Evolutionary conservation across 83 land plant species (phyloP).

Genomic region (Picea engelmannii): DNA sequence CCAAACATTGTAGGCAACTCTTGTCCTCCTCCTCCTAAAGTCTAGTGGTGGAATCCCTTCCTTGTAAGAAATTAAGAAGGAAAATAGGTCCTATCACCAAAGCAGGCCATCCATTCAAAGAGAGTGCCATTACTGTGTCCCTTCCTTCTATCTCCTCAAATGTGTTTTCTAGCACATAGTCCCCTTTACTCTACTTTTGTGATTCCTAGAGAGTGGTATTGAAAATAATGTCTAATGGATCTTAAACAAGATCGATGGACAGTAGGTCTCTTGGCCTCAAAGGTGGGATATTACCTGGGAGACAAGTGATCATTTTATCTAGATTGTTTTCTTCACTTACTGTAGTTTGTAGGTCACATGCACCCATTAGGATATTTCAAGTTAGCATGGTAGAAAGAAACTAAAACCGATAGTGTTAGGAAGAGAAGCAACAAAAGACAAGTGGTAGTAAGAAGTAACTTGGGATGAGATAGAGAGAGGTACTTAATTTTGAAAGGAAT

Average conservation of each 20-base stretch:
- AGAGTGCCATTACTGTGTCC: conserved; percentile 14
- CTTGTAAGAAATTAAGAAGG: not conserved
- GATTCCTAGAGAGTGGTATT: not conserved
- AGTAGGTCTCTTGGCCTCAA: not conserved
- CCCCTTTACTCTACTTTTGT: not conserved
- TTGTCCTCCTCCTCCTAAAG: conserved; percentile 31
- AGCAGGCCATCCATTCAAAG: conserved; percentile 13
- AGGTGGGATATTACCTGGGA: not conserved
- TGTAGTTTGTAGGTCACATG: not conserved
- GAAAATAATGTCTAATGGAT: not conserved
- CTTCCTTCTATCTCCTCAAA: conserved; percentile 39
- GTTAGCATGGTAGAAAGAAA: no score
- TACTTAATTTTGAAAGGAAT: no score
- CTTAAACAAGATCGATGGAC: not conserved
- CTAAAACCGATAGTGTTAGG: no score
- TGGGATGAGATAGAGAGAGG: no score
- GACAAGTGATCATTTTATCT: not conserved
- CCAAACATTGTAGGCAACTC: conserved; percentile 40
- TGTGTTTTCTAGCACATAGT: conserved; percentile 34
- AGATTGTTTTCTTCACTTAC: not conserved
- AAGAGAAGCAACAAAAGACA: no score
- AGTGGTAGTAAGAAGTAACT: no score
- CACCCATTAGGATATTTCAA: no score
- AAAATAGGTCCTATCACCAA: conserved; percentile 39
- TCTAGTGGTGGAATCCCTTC: not conserved